Conservation (phyloP, 2,329 filamentous ascomycete genomes). For the Verticillium nubilum region DNA sequence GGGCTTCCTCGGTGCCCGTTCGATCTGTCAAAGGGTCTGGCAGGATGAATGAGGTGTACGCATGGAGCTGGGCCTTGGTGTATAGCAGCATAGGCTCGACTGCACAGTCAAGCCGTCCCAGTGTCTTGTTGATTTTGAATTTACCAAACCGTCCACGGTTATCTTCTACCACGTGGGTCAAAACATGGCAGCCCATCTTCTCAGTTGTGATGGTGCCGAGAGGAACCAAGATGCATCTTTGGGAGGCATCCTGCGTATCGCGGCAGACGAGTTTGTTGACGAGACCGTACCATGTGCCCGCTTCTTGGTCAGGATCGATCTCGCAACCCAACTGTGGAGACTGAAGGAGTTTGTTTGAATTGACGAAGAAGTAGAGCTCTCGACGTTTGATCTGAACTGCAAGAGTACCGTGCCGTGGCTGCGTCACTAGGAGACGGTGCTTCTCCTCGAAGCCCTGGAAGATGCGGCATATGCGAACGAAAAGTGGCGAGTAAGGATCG, state of each 20-base stretch:
- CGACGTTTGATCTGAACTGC: slow-evolving; percentile 45
- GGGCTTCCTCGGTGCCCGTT: slow-evolving; percentile 57
- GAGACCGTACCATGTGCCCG: slow-evolving; percentile 56
- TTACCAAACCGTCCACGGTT: slow-evolving; percentile 35
- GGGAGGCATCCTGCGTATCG: slow-evolving; percentile 28
- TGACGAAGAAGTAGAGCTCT: slow-evolving; percentile 49
- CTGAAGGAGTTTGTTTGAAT: slow-evolving; percentile 30
- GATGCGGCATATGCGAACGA: slow-evolving; percentile 29
- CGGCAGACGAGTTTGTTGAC: slow-evolving; percentile 52
- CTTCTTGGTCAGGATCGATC: slow-evolving; percentile 52
- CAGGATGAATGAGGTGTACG: slow-evolving; percentile 51
- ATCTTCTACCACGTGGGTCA: slow-evolving; percentile 18
- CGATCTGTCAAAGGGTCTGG: slow-evolving; percentile 52
- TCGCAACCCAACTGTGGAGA: slow-evolving; percentile 43
- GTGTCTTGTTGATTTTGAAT: slow-evolving; percentile 46
- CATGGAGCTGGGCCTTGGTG: slow-evolving; percentile 54
- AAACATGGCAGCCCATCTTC: slow-evolving; percentile 8
- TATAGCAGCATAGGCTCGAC: slow-evolving; percentile 50
- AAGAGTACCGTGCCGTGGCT: slow-evolving; percentile 28
- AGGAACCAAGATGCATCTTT: slow-evolving; percentile 50
- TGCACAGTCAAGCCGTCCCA: slow-evolving; percentile 52
- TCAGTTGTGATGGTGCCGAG: slow-evolving; percentile 26
- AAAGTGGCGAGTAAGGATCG: slow-evolving; percentile 39
- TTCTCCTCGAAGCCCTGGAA: slow-evolving; percentile 45
- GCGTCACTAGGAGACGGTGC: slow-evolving; percentile 37